Evolutionary conservation across 73 alveolate genomes (phyloP).

Genomic region (Paraurostyla sp.): DNA sequence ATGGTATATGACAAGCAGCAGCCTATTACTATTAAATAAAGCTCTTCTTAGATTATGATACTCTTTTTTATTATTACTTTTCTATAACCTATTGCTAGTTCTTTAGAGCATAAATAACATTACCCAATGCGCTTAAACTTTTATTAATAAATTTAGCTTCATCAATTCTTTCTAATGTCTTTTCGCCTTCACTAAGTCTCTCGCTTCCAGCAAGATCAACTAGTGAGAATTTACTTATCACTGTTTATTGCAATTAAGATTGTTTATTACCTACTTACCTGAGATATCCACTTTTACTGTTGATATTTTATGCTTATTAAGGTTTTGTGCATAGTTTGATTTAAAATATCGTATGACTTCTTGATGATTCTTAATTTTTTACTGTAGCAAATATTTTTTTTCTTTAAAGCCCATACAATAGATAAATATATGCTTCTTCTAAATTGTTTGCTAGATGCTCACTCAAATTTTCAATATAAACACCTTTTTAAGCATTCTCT

Average conservation of each 20-base stretch:
- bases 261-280: background rate
- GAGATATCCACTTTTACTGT: background rate
- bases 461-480: constrained; percentile 50
- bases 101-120: constrained; percentile 84
- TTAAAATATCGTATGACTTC: constrained; percentile 52
- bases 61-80: constrained; percentile 22
- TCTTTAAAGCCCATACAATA: constrained; percentile 43
- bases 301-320: background rate
- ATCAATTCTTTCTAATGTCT: constrained; percentile 81
- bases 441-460: constrained; percentile 8
- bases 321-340: constrained; percentile 26
- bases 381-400: constrained; percentile 60
- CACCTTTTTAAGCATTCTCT: constrained; percentile 42
- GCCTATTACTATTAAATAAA: too few species aligned
- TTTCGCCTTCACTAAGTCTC: constrained; percentile 75
- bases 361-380: constrained; percentile 52
- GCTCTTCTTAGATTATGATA: too few species aligned
- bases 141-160: constrained; percentile 90
- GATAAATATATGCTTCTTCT: constrained; percentile 20
- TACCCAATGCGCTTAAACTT: constrained; percentile 87
- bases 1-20: constrained; percentile 64
- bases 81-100: constrained; percentile 65
- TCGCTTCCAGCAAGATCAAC: constrained; percentile 93
- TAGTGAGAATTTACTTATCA: constrained; percentile 75
- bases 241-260: constrained; percentile 12